Conservation (phyloP, 345 rosid genomes). For the Isatis tinctoria region DNA sequence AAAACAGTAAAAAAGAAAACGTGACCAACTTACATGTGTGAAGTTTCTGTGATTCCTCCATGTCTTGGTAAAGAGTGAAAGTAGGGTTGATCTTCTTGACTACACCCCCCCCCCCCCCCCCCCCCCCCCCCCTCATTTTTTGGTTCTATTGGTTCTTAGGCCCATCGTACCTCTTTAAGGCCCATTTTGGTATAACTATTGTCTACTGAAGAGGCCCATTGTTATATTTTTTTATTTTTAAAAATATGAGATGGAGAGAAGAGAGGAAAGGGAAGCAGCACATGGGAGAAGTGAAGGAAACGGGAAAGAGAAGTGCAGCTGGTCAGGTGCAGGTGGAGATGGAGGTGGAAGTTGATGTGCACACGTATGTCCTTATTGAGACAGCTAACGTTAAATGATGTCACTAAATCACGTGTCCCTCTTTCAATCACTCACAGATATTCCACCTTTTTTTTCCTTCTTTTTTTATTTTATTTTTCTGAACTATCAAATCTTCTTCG, state of each 20-base stretch:
- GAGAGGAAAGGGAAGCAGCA: constrained; percentile 9
- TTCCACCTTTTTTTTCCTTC: background rate
- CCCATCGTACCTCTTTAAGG: background rate
- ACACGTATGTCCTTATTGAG: constrained; percentile 28
- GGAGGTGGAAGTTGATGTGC: constrained; percentile 17
- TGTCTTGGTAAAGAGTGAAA: constrained; percentile 45
- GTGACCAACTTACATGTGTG: constrained; percentile 13
- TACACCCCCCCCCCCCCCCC: constrained; percentile 3
- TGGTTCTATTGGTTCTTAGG: constrained; percentile 1
- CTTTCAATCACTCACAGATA: constrained; percentile 27
- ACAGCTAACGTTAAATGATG: constrained; percentile 28
- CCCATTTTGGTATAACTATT: background rate
- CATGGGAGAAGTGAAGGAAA: constrained; percentile 34
- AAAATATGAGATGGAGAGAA: background rate
- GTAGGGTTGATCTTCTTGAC: constrained; percentile 45
- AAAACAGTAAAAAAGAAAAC: background rate
- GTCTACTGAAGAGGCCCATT: background rate
- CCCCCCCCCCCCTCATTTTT: constrained; percentile 6
- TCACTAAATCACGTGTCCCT: constrained; percentile 31
- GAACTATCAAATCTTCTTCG: constrained; percentile 12
- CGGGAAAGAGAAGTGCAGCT: constrained; percentile 13
- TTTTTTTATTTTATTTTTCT: background rate
- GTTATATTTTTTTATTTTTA: background rate
- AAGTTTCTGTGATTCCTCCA: constrained; percentile 3
- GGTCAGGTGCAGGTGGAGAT: constrained; percentile 27